These are phyloP conservation scores for Saccharomycopsis phalli DNA, from an alignment of 1,139 yeast species.

Conservation along the genomic window DNA sequence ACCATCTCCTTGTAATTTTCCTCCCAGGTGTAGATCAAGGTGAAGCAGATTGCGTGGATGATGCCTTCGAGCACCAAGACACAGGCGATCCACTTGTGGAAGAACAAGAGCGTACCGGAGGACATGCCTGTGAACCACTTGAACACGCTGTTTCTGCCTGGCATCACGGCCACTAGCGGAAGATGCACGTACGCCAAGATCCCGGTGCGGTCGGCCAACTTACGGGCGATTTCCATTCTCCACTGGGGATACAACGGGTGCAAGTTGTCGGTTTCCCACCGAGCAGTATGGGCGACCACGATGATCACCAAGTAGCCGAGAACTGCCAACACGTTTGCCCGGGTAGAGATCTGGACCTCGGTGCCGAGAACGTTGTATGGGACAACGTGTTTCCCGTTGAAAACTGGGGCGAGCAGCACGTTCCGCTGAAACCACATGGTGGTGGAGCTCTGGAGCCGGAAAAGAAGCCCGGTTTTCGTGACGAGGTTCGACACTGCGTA, in stretches of 20 bases:
- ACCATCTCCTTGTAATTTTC: constrained; percentile 19
- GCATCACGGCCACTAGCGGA: constrained; percentile 47
- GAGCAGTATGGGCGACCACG: constrained; percentile 33
- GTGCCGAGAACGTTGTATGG: constrained; percentile 18
- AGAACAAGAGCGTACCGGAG: constrained; percentile 46
- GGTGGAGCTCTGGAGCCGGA: background rate
- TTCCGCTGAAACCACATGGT: background rate
- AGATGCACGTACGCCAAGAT: constrained; percentile 38
- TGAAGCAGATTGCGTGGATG: constrained; percentile 46
- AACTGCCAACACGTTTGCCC: constrained; percentile 48
- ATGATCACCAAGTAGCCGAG: constrained; percentile 38
- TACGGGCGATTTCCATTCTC: background rate
- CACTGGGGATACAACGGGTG: constrained; percentile 1
- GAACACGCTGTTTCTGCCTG: constrained; percentile 61
- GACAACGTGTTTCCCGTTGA: constrained; percentile 3
- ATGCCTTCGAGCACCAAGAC: constrained; percentile 30
- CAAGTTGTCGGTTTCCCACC: constrained; percentile 20
- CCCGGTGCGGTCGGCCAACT: constrained; percentile 44
- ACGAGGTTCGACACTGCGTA: constrained; percentile 36
- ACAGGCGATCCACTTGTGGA: constrained; percentile 63
- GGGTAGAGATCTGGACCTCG: constrained; percentile 39
- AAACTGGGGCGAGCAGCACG: constrained; percentile 3
- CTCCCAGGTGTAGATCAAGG: constrained; percentile 23
- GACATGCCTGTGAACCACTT: constrained; percentile 61
- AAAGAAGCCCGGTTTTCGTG: background rate